Evolutionary conservation across 768 basidiomycete genomes (phyloP).

Genomic region (Dictyophora rubrovolvata): DNA sequence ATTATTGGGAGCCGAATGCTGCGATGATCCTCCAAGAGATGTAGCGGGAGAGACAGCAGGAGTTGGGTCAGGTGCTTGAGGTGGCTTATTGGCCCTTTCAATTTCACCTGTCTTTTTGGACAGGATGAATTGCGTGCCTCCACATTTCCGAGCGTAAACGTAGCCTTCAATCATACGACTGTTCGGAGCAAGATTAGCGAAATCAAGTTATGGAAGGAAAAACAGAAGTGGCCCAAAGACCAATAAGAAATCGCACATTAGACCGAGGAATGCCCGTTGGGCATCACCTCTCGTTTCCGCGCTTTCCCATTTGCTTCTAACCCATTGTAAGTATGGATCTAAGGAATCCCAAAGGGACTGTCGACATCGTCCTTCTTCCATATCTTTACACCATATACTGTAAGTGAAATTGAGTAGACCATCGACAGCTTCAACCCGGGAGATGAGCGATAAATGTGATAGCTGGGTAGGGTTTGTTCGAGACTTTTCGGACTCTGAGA

Average conservation of each 20-base stretch:
- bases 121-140: slow-evolving; percentile 13
- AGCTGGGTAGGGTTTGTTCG: slow-evolving; percentile 55
- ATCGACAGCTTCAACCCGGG: slow-evolving; percentile 70
- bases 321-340: slow-evolving; percentile 60
- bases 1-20: slow-evolving; percentile 9
- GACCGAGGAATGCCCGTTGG: slow-evolving; percentile 56
- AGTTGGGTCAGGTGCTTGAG: slow-evolving; percentile 13
- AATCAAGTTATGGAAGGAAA: slow-evolving; percentile 14
- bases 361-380: slow-evolving; percentile 36
- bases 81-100: slow-evolving; percentile 3
- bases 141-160: slow-evolving; percentile 46
- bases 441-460: slow-evolving; percentile 59
- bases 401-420: slow-evolving; percentile 79
- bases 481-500: slow-evolving; percentile 55
- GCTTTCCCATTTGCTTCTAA: slow-evolving; percentile 55
- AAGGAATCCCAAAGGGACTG: slow-evolving; percentile 59
- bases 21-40: slow-evolving; percentile 13
- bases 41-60: slow-evolving; percentile 7
- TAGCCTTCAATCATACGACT: slow-evolving; percentile 76
- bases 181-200: slow-evolving; percentile 23
- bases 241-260: slow-evolving; percentile 52
- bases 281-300: slow-evolving; percentile 35
- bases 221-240: slow-evolving; percentile 8
- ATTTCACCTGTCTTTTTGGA: slow-evolving; percentile 1
- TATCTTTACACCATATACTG: slow-evolving; percentile 60